Evolutionary conservation across 768 basidiomycete species (phyloP).

Genomic region (Hericium rajendrae): DNA sequence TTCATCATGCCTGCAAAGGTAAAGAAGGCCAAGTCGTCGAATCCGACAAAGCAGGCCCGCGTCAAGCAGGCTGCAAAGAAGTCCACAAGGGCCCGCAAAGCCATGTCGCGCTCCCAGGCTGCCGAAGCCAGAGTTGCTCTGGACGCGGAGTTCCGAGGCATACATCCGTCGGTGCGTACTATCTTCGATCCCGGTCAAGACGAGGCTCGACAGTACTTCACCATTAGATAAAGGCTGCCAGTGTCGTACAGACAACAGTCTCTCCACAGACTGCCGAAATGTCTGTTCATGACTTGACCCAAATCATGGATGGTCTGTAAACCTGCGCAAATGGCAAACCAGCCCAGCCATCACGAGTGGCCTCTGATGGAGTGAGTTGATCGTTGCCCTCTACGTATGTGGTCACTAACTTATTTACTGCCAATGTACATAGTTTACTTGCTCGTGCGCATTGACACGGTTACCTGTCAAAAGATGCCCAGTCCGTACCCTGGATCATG

Average conservation of each 20-base stretch:
- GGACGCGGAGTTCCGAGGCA: neutral
- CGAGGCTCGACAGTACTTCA: neutral
- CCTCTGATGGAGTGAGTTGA: too few relatives aligned
- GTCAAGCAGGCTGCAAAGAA: slow-evolving; percentile 1
- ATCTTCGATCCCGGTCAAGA: neutral
- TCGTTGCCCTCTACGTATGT: neutral
- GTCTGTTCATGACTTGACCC: neutral
- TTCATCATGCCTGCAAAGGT: neutral
- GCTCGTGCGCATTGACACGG: neutral
- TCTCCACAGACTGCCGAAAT: neutral
- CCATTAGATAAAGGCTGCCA: neutral
- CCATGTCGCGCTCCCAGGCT: neutral
- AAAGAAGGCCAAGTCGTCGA: neutral
- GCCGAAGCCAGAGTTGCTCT: slow-evolving; percentile 1
- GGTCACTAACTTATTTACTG: neutral
- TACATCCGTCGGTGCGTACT: neutral
- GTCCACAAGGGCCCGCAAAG: neutral
- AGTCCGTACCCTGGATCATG: neutral
- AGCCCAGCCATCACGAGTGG: too few relatives aligned
- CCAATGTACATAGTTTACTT: neutral
- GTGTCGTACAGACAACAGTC: neutral
- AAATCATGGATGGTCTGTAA: neutral
- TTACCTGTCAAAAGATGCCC: neutral
- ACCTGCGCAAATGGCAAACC: neutral
- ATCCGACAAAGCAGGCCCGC: neutral